Evolutionary conservation across 352 stramenopile genomes (phyloP).

Genomic region (Pelagophyceae sp.): DNA sequence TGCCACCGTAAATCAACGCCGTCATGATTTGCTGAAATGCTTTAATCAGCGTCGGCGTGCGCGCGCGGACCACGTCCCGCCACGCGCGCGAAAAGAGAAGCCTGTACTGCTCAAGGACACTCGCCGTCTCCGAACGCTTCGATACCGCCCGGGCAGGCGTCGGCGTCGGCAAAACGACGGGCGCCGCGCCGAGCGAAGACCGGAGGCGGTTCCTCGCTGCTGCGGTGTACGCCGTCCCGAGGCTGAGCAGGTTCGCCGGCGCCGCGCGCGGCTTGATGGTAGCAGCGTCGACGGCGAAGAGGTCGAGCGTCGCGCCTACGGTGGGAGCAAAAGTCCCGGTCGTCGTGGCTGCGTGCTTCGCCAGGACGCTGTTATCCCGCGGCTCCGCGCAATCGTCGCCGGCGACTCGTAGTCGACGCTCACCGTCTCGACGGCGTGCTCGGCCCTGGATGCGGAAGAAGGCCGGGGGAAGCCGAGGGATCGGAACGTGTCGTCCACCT

Average conservation of each 20-base stretch:
- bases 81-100: slow-evolving; percentile 3
- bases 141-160: too few relatives aligned
- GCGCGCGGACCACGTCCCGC: slow-evolving; percentile 34
- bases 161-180: too few relatives aligned
- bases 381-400: slow-evolving; percentile 53
- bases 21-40: slow-evolving; percentile 50
- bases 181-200: too few relatives aligned
- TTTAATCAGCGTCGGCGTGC: slow-evolving; percentile 50
- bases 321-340: too few relatives aligned
- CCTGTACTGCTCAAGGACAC: neutral
- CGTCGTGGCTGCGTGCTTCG: too few relatives aligned
- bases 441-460: neutral
- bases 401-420: slow-evolving; percentile 49
- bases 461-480: slow-evolving; percentile 40
- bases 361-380: too few relatives aligned
- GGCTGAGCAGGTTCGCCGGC: too few relatives aligned
- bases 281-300: slow-evolving; percentile 42
- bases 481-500: slow-evolving; percentile 63
- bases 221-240: too few relatives aligned
- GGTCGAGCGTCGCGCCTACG: too few relatives aligned
- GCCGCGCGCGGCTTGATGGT: neutral
- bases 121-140: neutral
- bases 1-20: slow-evolving; percentile 53
- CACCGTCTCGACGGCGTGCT: slow-evolving; percentile 52
- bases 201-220: too few relatives aligned